Percentiles rank a stretch among this genome's conserved stretches.
Evolutionary conservation across 176 grass and related monocot species (phyloP).

Genomic region (Avena atlantica): DNA sequence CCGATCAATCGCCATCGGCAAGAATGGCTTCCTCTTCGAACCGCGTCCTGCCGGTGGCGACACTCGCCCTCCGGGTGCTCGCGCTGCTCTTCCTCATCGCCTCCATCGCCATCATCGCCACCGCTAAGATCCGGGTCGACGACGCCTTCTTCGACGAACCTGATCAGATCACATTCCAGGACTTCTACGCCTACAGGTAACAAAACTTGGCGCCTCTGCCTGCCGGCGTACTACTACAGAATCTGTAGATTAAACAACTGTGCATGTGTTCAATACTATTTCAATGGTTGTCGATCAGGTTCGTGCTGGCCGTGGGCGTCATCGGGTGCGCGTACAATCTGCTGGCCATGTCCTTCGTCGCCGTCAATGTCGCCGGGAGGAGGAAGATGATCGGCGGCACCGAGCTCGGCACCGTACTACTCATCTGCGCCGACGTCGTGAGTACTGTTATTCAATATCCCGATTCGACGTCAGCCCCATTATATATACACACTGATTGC

Average conservation of each 20-base stretch:
- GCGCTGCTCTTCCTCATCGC: not conserved
- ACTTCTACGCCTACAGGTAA: not conserved
- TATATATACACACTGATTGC: not conserved
- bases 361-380: not conserved
- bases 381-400: not conserved
- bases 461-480: not conserved
- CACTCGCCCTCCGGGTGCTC: conserved; percentile 7
- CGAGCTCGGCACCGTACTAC: not conserved
- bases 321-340: conserved; percentile 6
- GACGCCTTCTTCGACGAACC: not conserved
- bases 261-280: not conserved
- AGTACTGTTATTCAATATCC: not conserved
- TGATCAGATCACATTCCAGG: not conserved
- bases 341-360: not conserved
- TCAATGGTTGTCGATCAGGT: not conserved
- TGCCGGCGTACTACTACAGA: not conserved
- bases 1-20: not conserved
- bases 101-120: conserved; percentile 18
- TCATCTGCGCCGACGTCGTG: conserved; percentile 11
- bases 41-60: not conserved
- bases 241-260: not conserved
- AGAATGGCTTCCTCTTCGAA: not conserved
- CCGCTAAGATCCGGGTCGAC: not conserved
- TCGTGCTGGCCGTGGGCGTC: not conserved
- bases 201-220: not conserved